Evolutionary conservation across 2,329 filamentous ascomycete species (phyloP).

Genomic region (Phaeosphaeria sp.): DNA sequence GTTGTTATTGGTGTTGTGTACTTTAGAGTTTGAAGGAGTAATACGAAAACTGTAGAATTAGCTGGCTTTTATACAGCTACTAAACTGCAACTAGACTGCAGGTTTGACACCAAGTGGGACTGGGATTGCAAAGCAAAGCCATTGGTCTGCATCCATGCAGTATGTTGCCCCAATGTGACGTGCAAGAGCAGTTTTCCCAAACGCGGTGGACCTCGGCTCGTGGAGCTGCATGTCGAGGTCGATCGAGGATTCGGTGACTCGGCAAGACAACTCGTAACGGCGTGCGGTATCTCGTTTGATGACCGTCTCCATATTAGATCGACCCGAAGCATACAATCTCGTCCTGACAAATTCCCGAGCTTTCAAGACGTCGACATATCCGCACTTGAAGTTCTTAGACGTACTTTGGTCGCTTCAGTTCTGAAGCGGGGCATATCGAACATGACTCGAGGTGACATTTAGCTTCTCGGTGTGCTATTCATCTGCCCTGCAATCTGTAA

Average conservation of each 20-base stretch:
- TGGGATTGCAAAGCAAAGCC: slow-evolving; percentile 3
- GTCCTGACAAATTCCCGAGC: not conserved
- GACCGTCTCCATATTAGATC: no score
- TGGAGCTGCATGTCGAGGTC: not conserved
- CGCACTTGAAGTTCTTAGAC: not conserved
- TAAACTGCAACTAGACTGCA: not conserved
- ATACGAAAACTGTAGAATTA: not conserved
- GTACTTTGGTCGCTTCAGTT: not conserved
- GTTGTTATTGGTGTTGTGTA: slow-evolving; percentile 2
- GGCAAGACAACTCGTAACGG: not conserved
- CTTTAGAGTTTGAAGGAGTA: not conserved
- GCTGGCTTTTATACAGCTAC: not conserved
- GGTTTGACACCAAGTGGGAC: not conserved
- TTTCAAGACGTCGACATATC: not conserved
- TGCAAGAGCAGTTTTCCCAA: slow-evolving; percentile 1
- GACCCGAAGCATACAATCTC: no score
- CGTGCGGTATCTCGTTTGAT: not conserved
- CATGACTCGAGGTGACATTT: slow-evolving; percentile 2
- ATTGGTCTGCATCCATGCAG: not conserved
- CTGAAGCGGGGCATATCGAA: not conserved
- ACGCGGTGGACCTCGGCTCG: slow-evolving; percentile 20
- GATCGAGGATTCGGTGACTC: not conserved
- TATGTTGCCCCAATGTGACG: not conserved
- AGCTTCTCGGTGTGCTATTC: not conserved
- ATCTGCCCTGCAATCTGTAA: not conserved